Evolutionary conservation across 2,329 filamentous ascomycete genomes (phyloP).

Genomic region (Aspergillus persii): DNA sequence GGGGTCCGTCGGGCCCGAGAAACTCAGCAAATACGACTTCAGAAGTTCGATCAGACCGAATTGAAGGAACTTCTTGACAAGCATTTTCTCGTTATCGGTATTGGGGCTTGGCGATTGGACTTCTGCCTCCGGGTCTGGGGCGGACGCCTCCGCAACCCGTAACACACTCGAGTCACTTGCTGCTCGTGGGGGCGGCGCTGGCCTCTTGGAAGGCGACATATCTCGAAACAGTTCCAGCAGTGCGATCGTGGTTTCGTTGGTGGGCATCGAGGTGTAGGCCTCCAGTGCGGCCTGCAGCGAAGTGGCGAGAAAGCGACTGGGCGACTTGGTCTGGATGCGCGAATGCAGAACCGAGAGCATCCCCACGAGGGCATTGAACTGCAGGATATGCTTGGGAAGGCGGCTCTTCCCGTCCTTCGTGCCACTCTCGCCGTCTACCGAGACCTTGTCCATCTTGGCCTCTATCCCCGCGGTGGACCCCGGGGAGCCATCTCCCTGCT

Average conservation of each 20-base stretch:
- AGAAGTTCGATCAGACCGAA: constrained; percentile 61
- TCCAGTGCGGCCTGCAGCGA: constrained; percentile 61
- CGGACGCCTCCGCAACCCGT: constrained; percentile 33
- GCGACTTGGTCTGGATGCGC: constrained; percentile 62
- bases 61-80: constrained; percentile 58
- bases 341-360: constrained; percentile 60
- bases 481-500: constrained; percentile 23
- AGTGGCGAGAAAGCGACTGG: constrained; percentile 63
- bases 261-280: constrained; percentile 57
- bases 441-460: constrained; percentile 1
- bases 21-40: constrained; percentile 57
- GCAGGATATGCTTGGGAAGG: constrained; percentile 28
- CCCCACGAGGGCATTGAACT: constrained; percentile 44
- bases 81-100: constrained; percentile 46
- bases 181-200: constrained; percentile 58
- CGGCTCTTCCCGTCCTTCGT: constrained; percentile 8
- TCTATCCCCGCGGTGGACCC: neutral
- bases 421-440: constrained; percentile 21
- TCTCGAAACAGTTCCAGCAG: constrained; percentile 58
- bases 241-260: constrained; percentile 56
- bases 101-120: constrained; percentile 38
- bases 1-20: constrained; percentile 33
- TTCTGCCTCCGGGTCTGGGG: constrained; percentile 60
- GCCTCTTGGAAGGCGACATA: constrained; percentile 57
- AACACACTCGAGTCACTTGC: constrained; percentile 49